phyloP scores from a whole-genome alignment of 352 stramenopile genomes.

The Globisporangium lucens region DNA sequence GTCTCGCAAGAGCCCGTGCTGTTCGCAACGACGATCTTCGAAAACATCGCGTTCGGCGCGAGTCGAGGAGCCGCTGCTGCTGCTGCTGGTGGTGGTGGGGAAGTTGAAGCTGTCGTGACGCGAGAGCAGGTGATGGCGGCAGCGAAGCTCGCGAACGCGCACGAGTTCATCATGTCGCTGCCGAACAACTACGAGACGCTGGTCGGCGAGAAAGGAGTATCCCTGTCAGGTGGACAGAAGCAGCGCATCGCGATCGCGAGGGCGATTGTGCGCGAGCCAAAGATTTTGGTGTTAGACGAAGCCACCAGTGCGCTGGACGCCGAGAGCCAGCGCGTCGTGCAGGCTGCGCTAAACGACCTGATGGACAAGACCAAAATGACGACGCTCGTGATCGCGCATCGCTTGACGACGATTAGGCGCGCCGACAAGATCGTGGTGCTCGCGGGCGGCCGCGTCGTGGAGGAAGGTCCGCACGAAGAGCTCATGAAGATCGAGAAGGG shows the following conservation, averaged over 20 bases:
- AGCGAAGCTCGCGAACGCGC: conserved; percentile 26
- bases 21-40: conserved; percentile 83
- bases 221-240: conserved; percentile 36
- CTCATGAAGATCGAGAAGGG: conserved; percentile 56
- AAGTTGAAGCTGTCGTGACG: conserved; percentile 11
- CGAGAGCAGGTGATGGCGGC: conserved; percentile 11
- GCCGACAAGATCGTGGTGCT: conserved; percentile 65
- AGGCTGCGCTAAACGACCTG: conserved; percentile 31
- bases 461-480: conserved; percentile 44
- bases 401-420: conserved; percentile 60
- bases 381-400: conserved; percentile 19
- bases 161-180: conserved; percentile 66
- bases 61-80: neutral
- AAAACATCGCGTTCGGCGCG: conserved; percentile 89
- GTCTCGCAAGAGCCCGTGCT: conserved; percentile 88
- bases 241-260: conserved; percentile 30
- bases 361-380: conserved; percentile 24
- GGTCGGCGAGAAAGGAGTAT: conserved; percentile 33
- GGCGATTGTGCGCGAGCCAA: conserved; percentile 22
- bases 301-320: conserved; percentile 24
- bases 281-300: conserved; percentile 30
- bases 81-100: neutral
- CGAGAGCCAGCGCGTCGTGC: conserved; percentile 39
- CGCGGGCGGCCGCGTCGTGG: conserved; percentile 33
- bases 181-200: conserved; percentile 76